Base-by-base conservation (phyloP, 805 yeast species). In the Candida adriatica region DNA sequence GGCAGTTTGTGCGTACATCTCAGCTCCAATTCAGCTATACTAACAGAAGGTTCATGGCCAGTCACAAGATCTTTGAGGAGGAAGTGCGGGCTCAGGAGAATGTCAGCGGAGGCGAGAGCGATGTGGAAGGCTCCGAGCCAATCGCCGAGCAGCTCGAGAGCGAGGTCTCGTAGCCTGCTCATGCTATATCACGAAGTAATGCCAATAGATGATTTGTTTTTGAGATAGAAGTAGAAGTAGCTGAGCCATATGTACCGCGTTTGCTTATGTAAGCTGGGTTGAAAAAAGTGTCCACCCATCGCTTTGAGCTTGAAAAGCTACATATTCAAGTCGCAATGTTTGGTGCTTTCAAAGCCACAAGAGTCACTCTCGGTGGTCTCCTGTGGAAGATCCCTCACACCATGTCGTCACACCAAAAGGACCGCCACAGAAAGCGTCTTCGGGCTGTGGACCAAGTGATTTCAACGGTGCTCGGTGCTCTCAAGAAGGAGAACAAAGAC, bases 371-470 rank as follows among this genome's bases (percentile, higher is more conserved):
- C 26, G 86, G 94, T 30, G 95, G 95, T 16, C 73, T 80, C 45
- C 61, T 85, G 32, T 83, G 92, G 83, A 82, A 80, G 56, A 68
- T 65, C 31, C 82, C 90, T 38, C 79, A 84, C 73, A 71, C 84
- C 41, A 64, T 90, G 70, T 82, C 95, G 3, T 62, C 68, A 21
- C 74, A 70, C 9, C 96, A 87, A 53, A 92, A 92, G 58, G 70
- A 69, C 38, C 71, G 97, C 53, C 87, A 85, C 54, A 74, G 96
- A 63, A 68, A 73, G 42, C 75, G 98, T 59, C 68, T 92, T 72
- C 75, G 73, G 54, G 62, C 62, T 26, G 96, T 92, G 30, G 98
- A 92, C 62, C 50, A 67, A 13, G 88, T 82, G 43, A 73, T 92
- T 38, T 79, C 75, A 29, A 69, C 72, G 6, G 64, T 87, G 15